A percentile compares a stretch with the other conserved stretches of the same genome.
phyloP scores from a whole-genome alignment of 177 flowering plant species.

The Vitis hybrid region DNA sequence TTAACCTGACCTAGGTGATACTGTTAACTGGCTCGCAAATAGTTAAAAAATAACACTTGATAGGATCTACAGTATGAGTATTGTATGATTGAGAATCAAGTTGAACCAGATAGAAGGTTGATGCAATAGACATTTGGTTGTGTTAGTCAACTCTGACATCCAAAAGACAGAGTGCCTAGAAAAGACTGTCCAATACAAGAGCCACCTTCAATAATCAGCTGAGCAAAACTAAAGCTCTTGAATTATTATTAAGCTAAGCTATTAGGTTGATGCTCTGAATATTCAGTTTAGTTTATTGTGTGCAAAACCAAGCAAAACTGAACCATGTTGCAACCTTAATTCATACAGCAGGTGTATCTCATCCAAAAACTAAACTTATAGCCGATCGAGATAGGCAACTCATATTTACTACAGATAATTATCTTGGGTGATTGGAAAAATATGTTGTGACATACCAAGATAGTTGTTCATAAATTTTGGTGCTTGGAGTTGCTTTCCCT shows the following conservation, averaged over 20 bases:
- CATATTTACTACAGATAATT: not conserved
- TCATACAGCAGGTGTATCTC: not conserved
- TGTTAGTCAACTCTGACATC: too few species aligned
- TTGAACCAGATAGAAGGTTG: not conserved
- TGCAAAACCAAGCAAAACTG: not conserved
- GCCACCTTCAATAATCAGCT: too few species aligned
- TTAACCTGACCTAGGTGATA: too few species aligned
- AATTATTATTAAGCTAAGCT: too few species aligned
- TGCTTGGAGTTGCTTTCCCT: constrained; percentile 51
- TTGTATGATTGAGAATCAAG: not conserved
- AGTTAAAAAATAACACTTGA: not conserved
- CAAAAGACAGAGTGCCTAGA: too few species aligned
- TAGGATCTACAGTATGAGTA: not conserved
- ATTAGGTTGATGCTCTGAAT: not conserved
- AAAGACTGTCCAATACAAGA: too few species aligned
- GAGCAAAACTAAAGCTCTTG: too few species aligned
- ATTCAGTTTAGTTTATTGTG: not conserved
- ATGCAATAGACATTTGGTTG: too few species aligned
- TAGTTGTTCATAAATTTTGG: constrained; percentile 87
- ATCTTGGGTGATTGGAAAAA: not conserved
- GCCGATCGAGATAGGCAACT: not conserved
- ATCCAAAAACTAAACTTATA: not conserved
- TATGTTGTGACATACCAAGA: constrained; percentile 49
- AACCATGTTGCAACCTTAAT: not conserved
- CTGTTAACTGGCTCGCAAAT: too few species aligned